Percentiles rank a stretch among this genome's conserved stretches.
Evolutionary conservation across 495 filamentous ascomycete species (phyloP).

Genomic region (Penicillium argentinense): DNA sequence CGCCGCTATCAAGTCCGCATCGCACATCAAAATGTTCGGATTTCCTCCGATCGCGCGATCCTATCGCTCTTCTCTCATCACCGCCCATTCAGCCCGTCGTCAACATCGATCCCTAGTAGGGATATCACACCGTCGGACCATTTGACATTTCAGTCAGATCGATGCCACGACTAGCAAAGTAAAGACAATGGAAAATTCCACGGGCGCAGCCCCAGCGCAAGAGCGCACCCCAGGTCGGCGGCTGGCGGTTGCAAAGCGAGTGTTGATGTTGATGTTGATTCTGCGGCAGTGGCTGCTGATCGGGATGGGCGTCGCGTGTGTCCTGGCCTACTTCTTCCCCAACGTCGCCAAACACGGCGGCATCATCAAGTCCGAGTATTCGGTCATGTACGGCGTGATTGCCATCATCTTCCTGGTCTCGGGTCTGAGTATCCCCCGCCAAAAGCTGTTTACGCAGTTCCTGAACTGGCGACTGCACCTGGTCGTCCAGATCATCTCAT

Average conservation of each 20-base stretch:
- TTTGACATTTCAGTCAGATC: neutral
- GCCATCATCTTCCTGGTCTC: slow-evolving; percentile 56
- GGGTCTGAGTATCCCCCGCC: slow-evolving; percentile 51
- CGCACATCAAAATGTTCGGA: slow-evolving; percentile 22
- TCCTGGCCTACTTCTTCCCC: slow-evolving; percentile 53
- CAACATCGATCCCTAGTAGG: no score
- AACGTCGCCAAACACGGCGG: slow-evolving; percentile 54
- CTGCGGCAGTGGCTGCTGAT: slow-evolving; percentile 57
- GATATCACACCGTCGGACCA: neutral
- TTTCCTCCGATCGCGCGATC: slow-evolving; percentile 24
- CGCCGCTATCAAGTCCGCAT: slow-evolving; percentile 18
- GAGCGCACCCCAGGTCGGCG: neutral
- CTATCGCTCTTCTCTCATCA: neutral
- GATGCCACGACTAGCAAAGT: no score
- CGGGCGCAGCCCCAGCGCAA: neutral
- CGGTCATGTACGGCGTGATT: slow-evolving; percentile 53
- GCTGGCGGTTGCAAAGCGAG: slow-evolving; percentile 16
- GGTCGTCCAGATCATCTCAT: slow-evolving; percentile 50
- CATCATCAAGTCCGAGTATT: slow-evolving; percentile 53
- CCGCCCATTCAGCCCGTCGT: slow-evolving; percentile 1
- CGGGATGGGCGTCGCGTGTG: slow-evolving; percentile 51
- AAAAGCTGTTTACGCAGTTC: slow-evolving; percentile 49
- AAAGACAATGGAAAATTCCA: slow-evolving; percentile 14
- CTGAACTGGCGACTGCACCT: slow-evolving; percentile 54
- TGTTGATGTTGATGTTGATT: slow-evolving; percentile 35